Conservation (phyloP, 2,329 filamentous ascomycete genomes). For the Hymenoscyphus repandus region DNA sequence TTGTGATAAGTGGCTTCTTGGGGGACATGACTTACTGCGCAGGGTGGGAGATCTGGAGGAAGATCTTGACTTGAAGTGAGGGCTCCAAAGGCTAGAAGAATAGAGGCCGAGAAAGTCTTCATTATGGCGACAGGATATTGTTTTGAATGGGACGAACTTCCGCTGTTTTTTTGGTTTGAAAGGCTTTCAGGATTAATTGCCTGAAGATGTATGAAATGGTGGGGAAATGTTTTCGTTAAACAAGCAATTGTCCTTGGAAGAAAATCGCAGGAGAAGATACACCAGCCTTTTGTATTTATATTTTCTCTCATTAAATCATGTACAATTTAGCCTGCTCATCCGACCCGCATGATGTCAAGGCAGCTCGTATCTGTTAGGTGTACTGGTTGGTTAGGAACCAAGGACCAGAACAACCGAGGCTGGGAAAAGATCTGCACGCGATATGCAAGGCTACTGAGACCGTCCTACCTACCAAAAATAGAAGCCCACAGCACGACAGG, state of each 20-base stretch:
- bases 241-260: no score
- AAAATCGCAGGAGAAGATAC: background rate
- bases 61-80: no score
- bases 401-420: constrained; percentile 1
- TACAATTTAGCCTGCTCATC: background rate
- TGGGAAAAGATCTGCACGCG: constrained; percentile 1
- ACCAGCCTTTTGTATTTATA: background rate
- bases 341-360: constrained; percentile 1
- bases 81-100: no score
- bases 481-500: background rate
- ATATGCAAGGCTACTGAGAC: constrained; percentile 7
- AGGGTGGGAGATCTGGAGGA: no score
- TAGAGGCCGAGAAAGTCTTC: no score
- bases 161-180: no score
- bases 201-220: no score
- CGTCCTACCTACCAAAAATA: background rate
- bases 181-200: no score
- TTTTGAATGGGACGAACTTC: no score
- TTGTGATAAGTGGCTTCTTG: background rate
- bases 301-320: background rate
- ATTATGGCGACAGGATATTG: no score
- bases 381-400: background rate
- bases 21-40: background rate
- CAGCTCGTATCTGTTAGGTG: background rate
- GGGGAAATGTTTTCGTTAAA: no score